Percentiles rank a stretch among this genome's conserved stretches.
Conservation (phyloP, 177 flowering plant species). For the Tripterygium wilfordii region DNA sequence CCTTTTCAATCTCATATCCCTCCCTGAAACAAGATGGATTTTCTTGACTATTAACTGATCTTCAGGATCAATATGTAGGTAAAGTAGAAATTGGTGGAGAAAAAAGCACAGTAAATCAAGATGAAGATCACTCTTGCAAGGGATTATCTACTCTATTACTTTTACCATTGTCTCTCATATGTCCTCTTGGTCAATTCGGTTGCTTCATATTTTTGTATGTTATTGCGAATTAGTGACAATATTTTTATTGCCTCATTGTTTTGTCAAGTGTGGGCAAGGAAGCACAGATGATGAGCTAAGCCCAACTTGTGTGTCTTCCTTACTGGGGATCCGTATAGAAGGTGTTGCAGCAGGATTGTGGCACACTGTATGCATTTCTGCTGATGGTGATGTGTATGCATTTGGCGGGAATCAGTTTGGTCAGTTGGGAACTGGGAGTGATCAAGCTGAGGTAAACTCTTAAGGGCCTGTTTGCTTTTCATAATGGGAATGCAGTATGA, state of each 20-base stretch:
- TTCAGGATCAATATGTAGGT: slow-evolving; percentile 46
- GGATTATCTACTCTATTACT: slow-evolving; percentile 14
- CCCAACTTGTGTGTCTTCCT: slow-evolving; percentile 81
- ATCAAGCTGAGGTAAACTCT: slow-evolving; percentile 90
- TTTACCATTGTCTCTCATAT: not conserved
- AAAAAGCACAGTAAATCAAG: slow-evolving; percentile 41
- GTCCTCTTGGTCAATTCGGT: not conserved
- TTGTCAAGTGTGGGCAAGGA: slow-evolving; percentile 94
- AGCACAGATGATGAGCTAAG: slow-evolving; percentile 92
- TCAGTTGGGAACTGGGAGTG: slow-evolving; percentile 92
- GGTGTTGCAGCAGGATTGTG: slow-evolving; percentile 87
- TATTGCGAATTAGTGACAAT: not conserved
- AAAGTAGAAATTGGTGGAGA: slow-evolving; percentile 37
- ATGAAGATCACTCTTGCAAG: slow-evolving; percentile 36
- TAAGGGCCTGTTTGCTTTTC: no score
- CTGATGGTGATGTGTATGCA: slow-evolving; percentile 88
- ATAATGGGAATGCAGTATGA: not conserved
- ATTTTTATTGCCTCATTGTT: slow-evolving; percentile 11
- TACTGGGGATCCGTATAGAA: slow-evolving; percentile 70
- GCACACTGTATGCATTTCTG: slow-evolving; percentile 91
- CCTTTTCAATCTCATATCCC: no score
- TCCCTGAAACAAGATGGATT: slow-evolving; percentile 7
- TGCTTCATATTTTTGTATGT: not conserved
- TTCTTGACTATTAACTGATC: slow-evolving; percentile 29
- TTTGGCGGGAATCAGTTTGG: slow-evolving; percentile 99